phyloP scores from a whole-genome alignment of 1,139 yeast species.

The Meyerozyma carpophila region DNA sequence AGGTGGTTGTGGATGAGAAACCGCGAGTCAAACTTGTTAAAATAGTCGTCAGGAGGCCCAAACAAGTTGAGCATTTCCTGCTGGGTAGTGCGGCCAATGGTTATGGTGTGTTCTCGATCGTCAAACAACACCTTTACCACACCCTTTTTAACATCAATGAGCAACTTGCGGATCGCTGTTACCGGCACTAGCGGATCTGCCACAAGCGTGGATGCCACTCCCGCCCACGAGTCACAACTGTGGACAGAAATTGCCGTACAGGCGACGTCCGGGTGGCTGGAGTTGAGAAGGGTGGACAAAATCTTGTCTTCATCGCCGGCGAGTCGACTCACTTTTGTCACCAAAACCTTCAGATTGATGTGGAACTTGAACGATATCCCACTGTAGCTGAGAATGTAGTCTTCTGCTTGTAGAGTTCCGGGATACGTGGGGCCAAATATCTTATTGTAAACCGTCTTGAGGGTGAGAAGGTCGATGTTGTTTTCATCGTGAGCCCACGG shows the following conservation, averaged over 20 bases:
- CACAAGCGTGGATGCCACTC: conserved; percentile 9
- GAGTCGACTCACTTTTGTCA: conserved; percentile 10
- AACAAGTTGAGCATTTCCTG: conserved; percentile 41
- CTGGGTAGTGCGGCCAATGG: conserved; percentile 42
- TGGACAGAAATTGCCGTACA: conserved; percentile 35
- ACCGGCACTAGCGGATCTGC: background rate
- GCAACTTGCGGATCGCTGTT: conserved; percentile 5
- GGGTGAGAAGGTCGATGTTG: conserved; percentile 10
- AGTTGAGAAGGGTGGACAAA: conserved; percentile 28
- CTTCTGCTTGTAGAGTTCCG: conserved; percentile 26
- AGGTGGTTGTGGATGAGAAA: conserved; percentile 35
- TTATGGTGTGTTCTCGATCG: conserved; percentile 3
- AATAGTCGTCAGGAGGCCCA: conserved; percentile 56
- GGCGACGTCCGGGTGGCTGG: conserved; percentile 22
- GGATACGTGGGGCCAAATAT: conserved; percentile 63
- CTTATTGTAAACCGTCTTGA: conserved; percentile 48
- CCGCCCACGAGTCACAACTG: conserved; percentile 26
- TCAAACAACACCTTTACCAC: conserved; percentile 8
- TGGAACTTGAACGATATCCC: conserved; percentile 48
- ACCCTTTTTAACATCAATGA: conserved; percentile 10
- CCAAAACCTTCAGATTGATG: conserved; percentile 16
- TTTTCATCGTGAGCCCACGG: conserved; percentile 2
- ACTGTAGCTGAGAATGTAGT: conserved; percentile 47
- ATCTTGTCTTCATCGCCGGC: conserved; percentile 14
- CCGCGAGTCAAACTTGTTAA: conserved; percentile 44